Conservation (phyloP, 495 filamentous ascomycete species). For the Trichoderma gamsii region DNA sequence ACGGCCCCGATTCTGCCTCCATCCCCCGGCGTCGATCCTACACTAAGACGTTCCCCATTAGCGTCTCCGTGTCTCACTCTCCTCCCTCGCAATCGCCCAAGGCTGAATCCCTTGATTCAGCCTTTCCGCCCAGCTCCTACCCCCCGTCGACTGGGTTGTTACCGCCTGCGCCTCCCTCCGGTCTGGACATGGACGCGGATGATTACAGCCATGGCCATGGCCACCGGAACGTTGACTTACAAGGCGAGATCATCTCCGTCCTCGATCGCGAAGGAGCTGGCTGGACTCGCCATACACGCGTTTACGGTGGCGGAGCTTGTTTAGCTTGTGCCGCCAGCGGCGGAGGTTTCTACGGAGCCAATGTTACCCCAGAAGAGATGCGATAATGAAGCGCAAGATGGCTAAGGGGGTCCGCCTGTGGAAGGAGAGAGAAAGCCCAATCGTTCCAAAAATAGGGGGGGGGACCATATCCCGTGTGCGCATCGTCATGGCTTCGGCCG, state of each 20-base stretch:
- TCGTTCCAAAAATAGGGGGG: neutral
- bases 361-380: conserved; percentile 41
- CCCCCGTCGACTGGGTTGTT: conserved; percentile 38
- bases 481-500: neutral
- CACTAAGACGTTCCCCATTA: conserved; percentile 34
- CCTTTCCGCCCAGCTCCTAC: conserved; percentile 39
- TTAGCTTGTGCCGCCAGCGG: conserved; percentile 39
- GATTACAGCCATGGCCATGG: conserved; percentile 25
- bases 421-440: neutral
- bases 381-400: conserved; percentile 24
- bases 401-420: neutral
- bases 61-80: conserved; percentile 25
- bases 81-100: conserved; percentile 20
- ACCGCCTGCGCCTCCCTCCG: conserved; percentile 31
- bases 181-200: conserved; percentile 27
- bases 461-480: neutral
- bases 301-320: conserved; percentile 45
- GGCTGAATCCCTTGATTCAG: conserved; percentile 15
- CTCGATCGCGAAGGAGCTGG: conserved; percentile 38
- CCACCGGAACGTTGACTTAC: conserved; percentile 32
- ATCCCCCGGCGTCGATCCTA: conserved; percentile 38
- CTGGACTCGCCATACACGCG: conserved; percentile 46
- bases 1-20: conserved; percentile 21
- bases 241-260: conserved; percentile 41
- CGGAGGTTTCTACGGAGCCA: conserved; percentile 46